phyloP scores from a whole-genome alignment of 805 yeast species.

The Tetrapisispora namnaoensis region DNA sequence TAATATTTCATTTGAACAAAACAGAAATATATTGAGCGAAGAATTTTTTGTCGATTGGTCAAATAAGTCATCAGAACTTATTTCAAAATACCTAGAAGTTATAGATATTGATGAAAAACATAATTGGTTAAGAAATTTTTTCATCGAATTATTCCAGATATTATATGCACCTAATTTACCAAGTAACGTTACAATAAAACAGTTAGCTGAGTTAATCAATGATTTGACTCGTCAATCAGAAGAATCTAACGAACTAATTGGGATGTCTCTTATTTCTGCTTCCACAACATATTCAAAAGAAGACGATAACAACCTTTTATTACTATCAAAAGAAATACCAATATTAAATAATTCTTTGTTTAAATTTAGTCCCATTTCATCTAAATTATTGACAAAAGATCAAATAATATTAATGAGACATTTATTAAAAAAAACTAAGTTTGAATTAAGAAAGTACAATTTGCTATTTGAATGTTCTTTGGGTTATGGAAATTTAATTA shows the following conservation, averaged over 20 bases:
- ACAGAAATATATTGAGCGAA: slow-evolving; percentile 8
- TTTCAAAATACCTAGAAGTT: background rate
- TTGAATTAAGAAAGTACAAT: slow-evolving; percentile 47
- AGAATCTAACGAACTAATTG: slow-evolving; percentile 7
- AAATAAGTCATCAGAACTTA: background rate
- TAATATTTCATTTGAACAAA: background rate
- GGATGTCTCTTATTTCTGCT: slow-evolving; percentile 16
- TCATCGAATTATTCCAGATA: slow-evolving; percentile 12
- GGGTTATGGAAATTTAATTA: slow-evolving; percentile 61
- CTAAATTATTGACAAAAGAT: slow-evolving; percentile 19
- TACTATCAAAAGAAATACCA: slow-evolving; percentile 7
- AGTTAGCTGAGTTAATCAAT: slow-evolving; percentile 7
- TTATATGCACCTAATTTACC: slow-evolving; percentile 4
- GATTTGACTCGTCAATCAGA: background rate
- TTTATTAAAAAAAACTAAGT: slow-evolving; percentile 22
- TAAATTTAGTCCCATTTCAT: slow-evolving; percentile 26
- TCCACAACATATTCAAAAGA: slow-evolving; percentile 9
- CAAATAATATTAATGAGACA: slow-evolving; percentile 18
- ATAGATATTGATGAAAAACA: slow-evolving; percentile 5
- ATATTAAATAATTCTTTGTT: slow-evolving; percentile 14
- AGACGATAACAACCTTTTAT: slow-evolving; percentile 14
- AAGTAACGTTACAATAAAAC: background rate
- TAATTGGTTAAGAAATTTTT: slow-evolving; percentile 17
- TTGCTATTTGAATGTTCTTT: slow-evolving; percentile 64
- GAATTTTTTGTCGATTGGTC: slow-evolving; percentile 11